Percentiles rank a stretch among this genome's conserved stretches.
phyloP scores from a whole-genome alignment of 2,329 filamentous ascomycete genomes.

The Torrubiella hemipterigena region DNA sequence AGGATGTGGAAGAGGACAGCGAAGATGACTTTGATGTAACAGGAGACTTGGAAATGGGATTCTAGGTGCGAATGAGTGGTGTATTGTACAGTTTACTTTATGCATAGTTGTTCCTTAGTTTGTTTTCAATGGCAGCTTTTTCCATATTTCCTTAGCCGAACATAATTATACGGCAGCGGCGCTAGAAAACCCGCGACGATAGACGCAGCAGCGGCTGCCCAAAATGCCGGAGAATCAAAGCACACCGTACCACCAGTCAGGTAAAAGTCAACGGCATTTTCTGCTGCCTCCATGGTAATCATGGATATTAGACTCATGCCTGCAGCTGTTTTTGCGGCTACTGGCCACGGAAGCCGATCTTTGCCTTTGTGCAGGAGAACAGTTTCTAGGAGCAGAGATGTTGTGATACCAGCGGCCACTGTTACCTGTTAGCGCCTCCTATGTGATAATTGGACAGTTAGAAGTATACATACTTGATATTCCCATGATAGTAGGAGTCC shows the following conservation, averaged over 20 bases:
- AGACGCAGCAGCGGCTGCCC: conserved; percentile 34
- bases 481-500: conserved; percentile 36
- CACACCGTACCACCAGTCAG: conserved; percentile 38
- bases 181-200: conserved; percentile 32
- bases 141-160: conserved; percentile 33
- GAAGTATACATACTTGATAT: conserved; percentile 32
- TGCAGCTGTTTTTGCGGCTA: conserved; percentile 36
- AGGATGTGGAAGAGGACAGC: no score
- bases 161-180: conserved; percentile 42
- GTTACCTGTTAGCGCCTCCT: not conserved
- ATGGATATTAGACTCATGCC: conserved; percentile 50
- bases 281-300: conserved; percentile 43
- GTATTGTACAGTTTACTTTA: no score
- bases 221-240: conserved; percentile 35
- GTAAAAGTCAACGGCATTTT: conserved; percentile 43
- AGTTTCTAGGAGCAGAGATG: conserved; percentile 41
- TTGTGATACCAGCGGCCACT: conserved; percentile 40
- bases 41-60: no score
- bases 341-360: conserved; percentile 32
- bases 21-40: no score
- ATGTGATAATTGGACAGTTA: not conserved
- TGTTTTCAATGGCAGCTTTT: conserved; percentile 31
- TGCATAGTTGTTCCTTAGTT: no score
- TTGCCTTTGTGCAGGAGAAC: conserved; percentile 33
- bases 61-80: no score